phyloP scores from a whole-genome alignment of 345 rosid genomes.

The Noccaea bulbosa region DNA sequence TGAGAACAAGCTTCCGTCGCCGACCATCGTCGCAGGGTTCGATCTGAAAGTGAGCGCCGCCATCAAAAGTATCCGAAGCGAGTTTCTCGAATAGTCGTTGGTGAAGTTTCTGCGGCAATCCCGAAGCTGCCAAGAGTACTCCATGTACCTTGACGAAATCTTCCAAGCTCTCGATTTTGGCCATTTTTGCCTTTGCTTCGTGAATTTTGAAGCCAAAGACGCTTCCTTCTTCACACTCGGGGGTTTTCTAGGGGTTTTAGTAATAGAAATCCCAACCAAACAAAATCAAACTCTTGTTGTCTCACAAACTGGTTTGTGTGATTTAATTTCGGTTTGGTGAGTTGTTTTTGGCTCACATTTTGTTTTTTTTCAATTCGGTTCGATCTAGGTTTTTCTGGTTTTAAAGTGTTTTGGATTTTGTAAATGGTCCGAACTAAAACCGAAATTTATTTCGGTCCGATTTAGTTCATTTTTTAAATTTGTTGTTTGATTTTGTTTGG shows the following conservation, averaged over 20 bases:
- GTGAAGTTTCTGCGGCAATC: conserved; percentile 77
- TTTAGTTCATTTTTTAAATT: no score
- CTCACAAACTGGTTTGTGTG: background rate
- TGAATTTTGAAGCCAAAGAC: background rate
- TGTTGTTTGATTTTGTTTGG: no score
- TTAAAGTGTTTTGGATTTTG: no score
- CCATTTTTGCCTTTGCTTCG: conserved; percentile 28
- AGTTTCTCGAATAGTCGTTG: conserved; percentile 71
- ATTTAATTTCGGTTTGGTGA: background rate
- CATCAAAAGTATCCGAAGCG: conserved; percentile 73
- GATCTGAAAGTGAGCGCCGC: conserved; percentile 73
- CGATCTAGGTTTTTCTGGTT: no score
- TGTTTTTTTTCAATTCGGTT: no score
- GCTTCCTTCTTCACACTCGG: background rate
- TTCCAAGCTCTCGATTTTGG: conserved; percentile 56
- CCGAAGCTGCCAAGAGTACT: conserved; percentile 77
- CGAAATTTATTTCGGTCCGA: no score
- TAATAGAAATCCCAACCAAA: no score
- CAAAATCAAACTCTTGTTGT: no score
- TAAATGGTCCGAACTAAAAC: no score
- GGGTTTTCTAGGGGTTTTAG: background rate
- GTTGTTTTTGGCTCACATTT: no score
- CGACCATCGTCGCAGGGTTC: conserved; percentile 68
- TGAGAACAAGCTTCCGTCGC: conserved; percentile 70
- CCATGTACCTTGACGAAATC: conserved; percentile 85